Percentiles rank a stretch among this genome's conserved stretches.
These are phyloP conservation scores for Saccharum spontaneum DNA, from an alignment of 176 grass and related monocot genomes.

Conservation along the genomic window DNA sequence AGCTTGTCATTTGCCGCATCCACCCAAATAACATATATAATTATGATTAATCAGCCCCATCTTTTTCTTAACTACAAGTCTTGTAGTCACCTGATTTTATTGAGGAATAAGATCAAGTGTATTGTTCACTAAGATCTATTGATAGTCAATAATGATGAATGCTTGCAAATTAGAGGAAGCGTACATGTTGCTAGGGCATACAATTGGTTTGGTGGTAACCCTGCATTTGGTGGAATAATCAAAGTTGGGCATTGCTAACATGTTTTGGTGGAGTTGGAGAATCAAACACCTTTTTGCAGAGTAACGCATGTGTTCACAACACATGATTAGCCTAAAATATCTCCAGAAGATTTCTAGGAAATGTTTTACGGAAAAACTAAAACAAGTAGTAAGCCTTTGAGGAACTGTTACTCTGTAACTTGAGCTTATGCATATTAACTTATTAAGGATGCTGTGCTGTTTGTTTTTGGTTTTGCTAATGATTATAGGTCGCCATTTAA, in stretches of 20 bases:
- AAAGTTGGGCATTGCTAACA: background rate
- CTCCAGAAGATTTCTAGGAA: background rate
- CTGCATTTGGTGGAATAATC: constrained; percentile 2
- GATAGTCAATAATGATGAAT: background rate
- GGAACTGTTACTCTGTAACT: background rate
- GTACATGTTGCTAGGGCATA: background rate
- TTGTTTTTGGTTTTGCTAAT: constrained; percentile 5
- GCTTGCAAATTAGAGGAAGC: background rate
- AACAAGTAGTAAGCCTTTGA: background rate
- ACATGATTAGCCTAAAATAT: background rate
- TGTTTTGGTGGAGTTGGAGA: background rate
- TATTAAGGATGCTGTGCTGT: background rate
- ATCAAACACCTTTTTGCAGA: background rate
- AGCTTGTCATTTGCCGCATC: background rate
- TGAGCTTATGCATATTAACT: constrained; percentile 1
- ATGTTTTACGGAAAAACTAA: background rate
- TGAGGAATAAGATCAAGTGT: background rate
- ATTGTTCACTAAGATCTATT: background rate
- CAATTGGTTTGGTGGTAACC: background rate
- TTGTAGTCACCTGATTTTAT: background rate
- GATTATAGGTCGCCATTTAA: background rate
- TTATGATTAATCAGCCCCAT: background rate
- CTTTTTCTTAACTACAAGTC: background rate
- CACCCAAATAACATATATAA: background rate
- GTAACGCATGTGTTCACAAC: background rate